Base-by-base conservation (phyloP, 257 asterid genomes). In the Thymus quinquecostatus region DNA sequence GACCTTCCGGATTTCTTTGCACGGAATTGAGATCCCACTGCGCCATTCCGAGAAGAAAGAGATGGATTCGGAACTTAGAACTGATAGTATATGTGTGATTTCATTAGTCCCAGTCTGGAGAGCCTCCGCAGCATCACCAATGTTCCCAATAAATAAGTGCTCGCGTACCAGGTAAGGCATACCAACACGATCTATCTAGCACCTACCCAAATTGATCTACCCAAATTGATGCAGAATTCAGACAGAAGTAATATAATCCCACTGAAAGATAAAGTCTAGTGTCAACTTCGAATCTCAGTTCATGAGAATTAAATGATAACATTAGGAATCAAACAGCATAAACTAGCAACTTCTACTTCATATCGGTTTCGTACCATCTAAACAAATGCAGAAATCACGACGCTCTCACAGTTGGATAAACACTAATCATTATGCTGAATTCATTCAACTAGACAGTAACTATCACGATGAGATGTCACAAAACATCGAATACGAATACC, bases 21-120 rank as follows among this genome's bases (percentile, higher is more conserved):
- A 60, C 21, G 96, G 92, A 64, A 92, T 88, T 3, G 89, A 69
- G 69, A 89, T 13, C 49, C 75, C 89, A 54, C 82, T 84, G 61
- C 97, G 89, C 98, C 99, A 95, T 79, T 92, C 98, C 0, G 96
- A 73, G 91, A 95, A 95, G 85, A 89, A 89, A 33, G 98, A 88
- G 64, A 95, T 87, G 50, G 97, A 89, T 34, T 85, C 88, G 2
- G 98, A 92, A 81, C 98, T 91, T 66, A 95, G 96, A 47, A 89
- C 75, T 2, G 98, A 92, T 47, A 95, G 64, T 64, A 95, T 77
- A 57, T 89, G 98, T 2, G 98, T 95, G 71, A 92, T 76, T 66
- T 88, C 92, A 36, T 80, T 79, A 69, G 89, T 89, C 38, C 92
- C 97, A 50, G 86, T 82, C 86, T 89, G 97, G 55, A 94, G 97